phyloP scores from a whole-genome alignment of 768 basidiomycete genomes.

The Rhizopogon vinicolor region DNA sequence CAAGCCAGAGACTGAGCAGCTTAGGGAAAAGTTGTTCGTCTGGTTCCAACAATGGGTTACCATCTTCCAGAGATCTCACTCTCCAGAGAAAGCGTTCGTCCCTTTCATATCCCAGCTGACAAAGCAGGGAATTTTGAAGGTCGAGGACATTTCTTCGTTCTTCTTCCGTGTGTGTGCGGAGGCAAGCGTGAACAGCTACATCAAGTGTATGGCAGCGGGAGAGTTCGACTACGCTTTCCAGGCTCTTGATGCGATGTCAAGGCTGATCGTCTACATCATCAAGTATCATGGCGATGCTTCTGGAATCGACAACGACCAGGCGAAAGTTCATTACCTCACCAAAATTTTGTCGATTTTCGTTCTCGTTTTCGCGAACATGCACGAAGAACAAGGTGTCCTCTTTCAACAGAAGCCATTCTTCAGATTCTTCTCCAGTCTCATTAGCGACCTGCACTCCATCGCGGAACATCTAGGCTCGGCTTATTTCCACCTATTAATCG shows the following conservation, averaged over 20 bases:
- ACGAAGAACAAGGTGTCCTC: conserved; percentile 86
- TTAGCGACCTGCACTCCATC: conserved; percentile 87
- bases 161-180: conserved; percentile 99
- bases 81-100: conserved; percentile 93
- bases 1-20: conserved; percentile 69
- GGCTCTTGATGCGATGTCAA: conserved; percentile 91
- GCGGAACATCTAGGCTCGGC: conserved; percentile 83
- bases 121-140: conserved; percentile 93
- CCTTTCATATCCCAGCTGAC: conserved; percentile 96
- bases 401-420: conserved; percentile 99
- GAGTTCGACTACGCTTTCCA: conserved; percentile 82
- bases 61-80: conserved; percentile 86
- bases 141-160: conserved; percentile 93
- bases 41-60: conserved; percentile 96
- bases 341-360: conserved; percentile 98
- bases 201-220: conserved; percentile 66
- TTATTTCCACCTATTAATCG: conserved; percentile 84
- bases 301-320: conserved; percentile 88
- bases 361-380: conserved; percentile 88
- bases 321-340: conserved; percentile 93
- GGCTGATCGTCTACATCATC: conserved; percentile 95
- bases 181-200: conserved; percentile 85
- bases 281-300: conserved; percentile 98
- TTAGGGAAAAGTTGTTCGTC: conserved; percentile 68
- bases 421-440: conserved; percentile 94